These are phyloP conservation scores for Acacia crassicarpa DNA, from an alignment of 306 rosid genomes.

Conservation along the genomic window DNA sequence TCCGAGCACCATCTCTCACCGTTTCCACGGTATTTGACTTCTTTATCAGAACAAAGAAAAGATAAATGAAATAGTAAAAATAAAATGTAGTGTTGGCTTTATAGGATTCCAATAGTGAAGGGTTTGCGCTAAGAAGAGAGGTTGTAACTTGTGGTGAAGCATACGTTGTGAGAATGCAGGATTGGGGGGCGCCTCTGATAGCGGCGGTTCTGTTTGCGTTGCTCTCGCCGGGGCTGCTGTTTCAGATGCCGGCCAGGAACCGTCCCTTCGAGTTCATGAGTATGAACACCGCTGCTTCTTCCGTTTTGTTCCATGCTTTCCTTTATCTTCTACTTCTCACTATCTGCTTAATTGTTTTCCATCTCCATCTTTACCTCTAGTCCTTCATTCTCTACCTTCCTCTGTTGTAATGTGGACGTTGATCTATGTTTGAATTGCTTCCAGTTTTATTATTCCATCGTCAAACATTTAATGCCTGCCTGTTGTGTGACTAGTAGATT, in stretches of 20 bases:
- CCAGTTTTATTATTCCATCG: background rate
- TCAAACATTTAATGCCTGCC: background rate
- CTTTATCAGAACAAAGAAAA: background rate
- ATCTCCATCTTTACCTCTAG: conserved; percentile 50
- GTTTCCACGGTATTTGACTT: background rate
- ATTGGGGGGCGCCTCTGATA: conserved; percentile 60
- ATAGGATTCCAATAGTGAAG: conserved; percentile 37
- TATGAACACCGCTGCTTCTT: conserved; percentile 52
- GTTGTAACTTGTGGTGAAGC: background rate
- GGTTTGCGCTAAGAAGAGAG: conserved; percentile 11
- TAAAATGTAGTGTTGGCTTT: conserved; percentile 13
- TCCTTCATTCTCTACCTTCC: background rate
- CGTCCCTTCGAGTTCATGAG: conserved; percentile 48
- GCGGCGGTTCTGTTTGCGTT: conserved; percentile 61
- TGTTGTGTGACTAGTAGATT: background rate
- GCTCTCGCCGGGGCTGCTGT: conserved; percentile 56
- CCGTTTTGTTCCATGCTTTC: conserved; percentile 59
- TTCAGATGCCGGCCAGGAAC: conserved; percentile 60
- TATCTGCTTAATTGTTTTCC: conserved; percentile 52
- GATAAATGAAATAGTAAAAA: background rate
- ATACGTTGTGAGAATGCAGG: conserved; percentile 26
- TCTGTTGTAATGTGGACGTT: background rate
- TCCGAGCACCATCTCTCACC: background rate
- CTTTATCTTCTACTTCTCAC: conserved; percentile 52
- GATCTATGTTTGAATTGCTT: background rate